Evolutionary conservation across 179 eudicot species (phyloP).

Genomic region (Dionaea muscipula): DNA sequence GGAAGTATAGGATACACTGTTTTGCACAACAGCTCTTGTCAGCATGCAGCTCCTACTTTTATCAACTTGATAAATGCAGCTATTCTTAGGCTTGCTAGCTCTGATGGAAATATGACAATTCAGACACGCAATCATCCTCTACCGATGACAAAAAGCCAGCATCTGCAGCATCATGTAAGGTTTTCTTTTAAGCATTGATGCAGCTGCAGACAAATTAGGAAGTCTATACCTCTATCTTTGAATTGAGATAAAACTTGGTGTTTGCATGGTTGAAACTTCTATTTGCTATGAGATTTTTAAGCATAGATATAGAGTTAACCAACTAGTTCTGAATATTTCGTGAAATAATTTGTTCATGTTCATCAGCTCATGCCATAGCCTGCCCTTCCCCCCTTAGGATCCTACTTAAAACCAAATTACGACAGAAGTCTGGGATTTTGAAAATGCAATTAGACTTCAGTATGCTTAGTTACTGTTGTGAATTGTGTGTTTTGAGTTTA

Average conservation of each 20-base stretch:
- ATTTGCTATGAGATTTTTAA: too few species aligned
- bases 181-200: neutral
- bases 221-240: neutral
- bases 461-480: too few species aligned
- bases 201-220: neutral
- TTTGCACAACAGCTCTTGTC: conserved; percentile 93
- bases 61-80: conserved; percentile 86
- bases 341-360: neutral
- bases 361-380: neutral
- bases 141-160: conserved; percentile 90
- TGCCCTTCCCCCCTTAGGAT: too few species aligned
- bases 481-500: too few species aligned
- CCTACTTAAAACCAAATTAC: too few species aligned
- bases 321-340: neutral
- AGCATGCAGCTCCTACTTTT: conserved; percentile 92
- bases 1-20: conserved; percentile 83
- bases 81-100: conserved; percentile 77
- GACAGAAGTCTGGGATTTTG: too few species aligned
- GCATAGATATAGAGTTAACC: too few species aligned
- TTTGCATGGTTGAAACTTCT: too few species aligned
- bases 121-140: conserved; percentile 88
- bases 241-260: too few species aligned
- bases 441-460: too few species aligned
- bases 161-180: conserved; percentile 79
- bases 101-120: conserved; percentile 73